phyloP scores from a whole-genome alignment of 2,329 filamentous ascomycete species.

The Xylariaceae sp. region DNA sequence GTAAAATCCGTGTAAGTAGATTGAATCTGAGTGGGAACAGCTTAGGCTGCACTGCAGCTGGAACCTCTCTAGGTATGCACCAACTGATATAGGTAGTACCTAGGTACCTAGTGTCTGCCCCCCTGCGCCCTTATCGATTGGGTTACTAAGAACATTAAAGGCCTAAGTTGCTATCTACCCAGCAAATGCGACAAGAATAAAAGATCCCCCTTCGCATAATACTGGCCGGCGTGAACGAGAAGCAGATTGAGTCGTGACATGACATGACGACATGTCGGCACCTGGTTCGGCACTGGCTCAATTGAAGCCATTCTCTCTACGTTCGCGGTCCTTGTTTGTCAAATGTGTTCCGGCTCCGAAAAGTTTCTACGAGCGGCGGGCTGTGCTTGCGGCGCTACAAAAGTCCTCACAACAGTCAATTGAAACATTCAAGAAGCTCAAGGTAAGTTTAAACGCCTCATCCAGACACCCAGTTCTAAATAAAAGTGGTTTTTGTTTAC shows the following conservation, averaged over 20 bases:
- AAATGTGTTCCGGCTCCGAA: slow-evolving; percentile 58
- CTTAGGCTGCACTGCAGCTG: no score
- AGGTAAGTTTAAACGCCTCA: slow-evolving; percentile 38
- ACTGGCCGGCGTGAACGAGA: background rate
- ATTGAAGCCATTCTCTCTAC: slow-evolving; percentile 38
- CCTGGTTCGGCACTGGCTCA: slow-evolving; percentile 38
- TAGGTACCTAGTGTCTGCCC: no score
- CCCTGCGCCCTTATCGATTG: no score
- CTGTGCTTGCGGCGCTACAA: slow-evolving; percentile 59
- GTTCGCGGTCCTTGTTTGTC: slow-evolving; percentile 51
- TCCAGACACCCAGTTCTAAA: background rate
- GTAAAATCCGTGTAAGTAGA: no score
- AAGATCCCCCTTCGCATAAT: background rate
- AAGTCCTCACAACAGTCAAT: slow-evolving; percentile 44
- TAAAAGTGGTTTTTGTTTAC: background rate
- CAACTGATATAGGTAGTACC: no score
- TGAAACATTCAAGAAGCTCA: slow-evolving; percentile 59
- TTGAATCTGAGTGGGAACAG: no score
- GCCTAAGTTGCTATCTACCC: no score
- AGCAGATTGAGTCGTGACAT: slow-evolving; percentile 5
- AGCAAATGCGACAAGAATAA: slow-evolving; percentile 3
- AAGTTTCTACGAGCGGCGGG: slow-evolving; percentile 61
- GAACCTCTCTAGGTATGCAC: no score
- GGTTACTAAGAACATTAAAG: no score
- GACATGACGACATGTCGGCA: slow-evolving; percentile 35